These are phyloP conservation scores for Hypoxylon sp. DNA, from an alignment of 2,329 filamentous ascomycete genomes.

Conservation along the genomic window DNA sequence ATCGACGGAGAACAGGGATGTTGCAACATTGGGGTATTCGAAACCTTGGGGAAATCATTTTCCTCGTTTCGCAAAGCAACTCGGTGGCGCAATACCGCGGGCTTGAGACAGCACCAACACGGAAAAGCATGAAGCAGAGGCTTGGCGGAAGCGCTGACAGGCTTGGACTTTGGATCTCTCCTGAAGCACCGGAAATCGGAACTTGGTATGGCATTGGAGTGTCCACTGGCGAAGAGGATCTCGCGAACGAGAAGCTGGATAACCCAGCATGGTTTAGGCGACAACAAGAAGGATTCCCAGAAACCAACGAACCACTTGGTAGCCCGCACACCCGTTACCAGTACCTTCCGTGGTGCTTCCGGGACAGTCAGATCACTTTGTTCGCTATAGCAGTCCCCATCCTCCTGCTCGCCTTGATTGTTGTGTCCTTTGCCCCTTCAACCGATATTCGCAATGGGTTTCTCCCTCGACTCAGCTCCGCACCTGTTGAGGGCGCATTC, in stretches of 20 bases:
- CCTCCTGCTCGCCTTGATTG: slow-evolving; percentile 77
- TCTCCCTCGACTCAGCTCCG: slow-evolving; percentile 73
- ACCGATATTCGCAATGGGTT: slow-evolving; percentile 79
- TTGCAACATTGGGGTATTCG: slow-evolving; percentile 80
- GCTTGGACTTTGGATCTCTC: slow-evolving; percentile 88
- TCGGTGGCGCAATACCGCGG: slow-evolving; percentile 78
- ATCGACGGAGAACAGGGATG: slow-evolving; percentile 76
- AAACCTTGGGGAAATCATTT: slow-evolving; percentile 83
- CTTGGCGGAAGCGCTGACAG: slow-evolving; percentile 73
- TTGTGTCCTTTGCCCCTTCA: slow-evolving; percentile 81
- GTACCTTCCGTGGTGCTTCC: slow-evolving; percentile 83
- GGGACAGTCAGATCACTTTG: slow-evolving; percentile 72
- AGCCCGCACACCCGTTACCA: slow-evolving; percentile 69
- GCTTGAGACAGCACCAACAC: slow-evolving; percentile 71
- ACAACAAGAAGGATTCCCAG: slow-evolving; percentile 51
- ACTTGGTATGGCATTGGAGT: slow-evolving; percentile 73
- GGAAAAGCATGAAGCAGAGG: slow-evolving; percentile 65
- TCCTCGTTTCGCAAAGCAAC: slow-evolving; percentile 84
- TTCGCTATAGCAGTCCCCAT: slow-evolving; percentile 72
- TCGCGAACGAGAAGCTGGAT: slow-evolving; percentile 46
- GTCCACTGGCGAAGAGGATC: slow-evolving; percentile 46
- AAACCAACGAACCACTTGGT: slow-evolving; percentile 64
- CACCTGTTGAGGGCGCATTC: slow-evolving; percentile 74
- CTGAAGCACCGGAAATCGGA: slow-evolving; percentile 69
- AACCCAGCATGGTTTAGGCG: slow-evolving; percentile 48